Evolutionary conservation across 495 filamentous ascomycete species (phyloP).

Genomic region (Daldinia childiae): DNA sequence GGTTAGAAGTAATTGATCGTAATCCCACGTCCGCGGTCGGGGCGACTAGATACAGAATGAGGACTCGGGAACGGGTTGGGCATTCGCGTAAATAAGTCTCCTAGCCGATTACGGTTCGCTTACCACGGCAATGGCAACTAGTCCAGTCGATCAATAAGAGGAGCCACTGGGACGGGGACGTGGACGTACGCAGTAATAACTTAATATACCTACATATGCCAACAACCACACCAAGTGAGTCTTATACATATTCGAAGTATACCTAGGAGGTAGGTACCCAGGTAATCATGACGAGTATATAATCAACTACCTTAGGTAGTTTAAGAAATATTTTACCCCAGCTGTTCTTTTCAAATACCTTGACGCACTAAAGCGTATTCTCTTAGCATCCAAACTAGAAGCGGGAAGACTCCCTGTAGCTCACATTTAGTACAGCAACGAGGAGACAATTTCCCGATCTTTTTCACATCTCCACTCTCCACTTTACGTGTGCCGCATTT

Average conservation of each 20-base stretch:
- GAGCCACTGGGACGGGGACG: not conserved
- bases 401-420: constrained; percentile 5
- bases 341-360: not conserved
- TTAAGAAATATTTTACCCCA: not conserved
- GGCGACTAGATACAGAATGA: not conserved
- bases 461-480: constrained; percentile 4
- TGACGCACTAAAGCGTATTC: not conserved
- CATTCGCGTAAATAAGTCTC: constrained; percentile 3
- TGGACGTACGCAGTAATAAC: not conserved
- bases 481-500: constrained; percentile 23
- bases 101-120: not conserved
- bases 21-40: constrained; percentile 25
- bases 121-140: constrained; percentile 11
- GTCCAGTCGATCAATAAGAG: constrained; percentile 12
- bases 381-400: not conserved
- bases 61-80: constrained; percentile 13
- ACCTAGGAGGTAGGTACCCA: not conserved
- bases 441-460: constrained; percentile 19
- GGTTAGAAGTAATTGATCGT: constrained; percentile 20
- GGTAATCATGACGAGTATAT: not conserved
- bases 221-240: constrained; percentile 13
- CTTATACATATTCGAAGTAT: not conserved
- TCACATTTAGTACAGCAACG: constrained; percentile 7
- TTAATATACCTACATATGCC: not conserved
- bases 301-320: not conserved